phyloP scores from a whole-genome alignment of 2,329 filamentous ascomycete species.

The Plenodomus lindquistii region DNA sequence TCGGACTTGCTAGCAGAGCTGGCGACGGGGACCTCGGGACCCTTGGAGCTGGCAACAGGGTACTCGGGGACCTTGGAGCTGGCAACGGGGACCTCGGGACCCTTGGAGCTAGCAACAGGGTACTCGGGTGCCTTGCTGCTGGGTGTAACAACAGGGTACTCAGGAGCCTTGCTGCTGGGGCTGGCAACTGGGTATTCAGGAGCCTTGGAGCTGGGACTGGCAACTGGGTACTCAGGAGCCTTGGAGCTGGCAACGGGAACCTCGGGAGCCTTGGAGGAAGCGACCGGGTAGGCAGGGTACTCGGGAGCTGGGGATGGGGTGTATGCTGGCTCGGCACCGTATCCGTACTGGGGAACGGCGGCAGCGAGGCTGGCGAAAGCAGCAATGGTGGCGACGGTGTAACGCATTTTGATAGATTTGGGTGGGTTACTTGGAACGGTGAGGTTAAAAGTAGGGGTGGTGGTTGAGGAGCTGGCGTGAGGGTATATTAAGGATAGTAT shows the following conservation, averaged over 20 bases:
- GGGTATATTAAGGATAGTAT: constrained; percentile 46
- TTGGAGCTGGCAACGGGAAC: constrained; percentile 7
- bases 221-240: constrained; percentile 13
- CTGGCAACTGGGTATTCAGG: constrained; percentile 6
- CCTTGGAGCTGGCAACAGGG: constrained; percentile 1
- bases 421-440: constrained; percentile 31
- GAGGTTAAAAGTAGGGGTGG: constrained; percentile 23
- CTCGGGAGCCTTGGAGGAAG: constrained; percentile 7
- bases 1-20: constrained; percentile 16
- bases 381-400: constrained; percentile 39
- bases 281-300: constrained; percentile 20
- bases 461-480: constrained; percentile 16
- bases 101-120: constrained; percentile 8
- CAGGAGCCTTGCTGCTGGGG: constrained; percentile 3
- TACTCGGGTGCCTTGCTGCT: constrained; percentile 9
- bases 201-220: constrained; percentile 9
- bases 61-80: neutral
- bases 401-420: constrained; percentile 47
- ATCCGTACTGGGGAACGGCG: constrained; percentile 38
- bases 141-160: neutral
- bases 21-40: neutral
- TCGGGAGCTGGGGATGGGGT: constrained; percentile 17
- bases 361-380: constrained; percentile 37
- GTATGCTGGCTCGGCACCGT: constrained; percentile 18
- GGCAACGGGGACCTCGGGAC: neutral